phyloP scores from a whole-genome alignment of 2,329 filamentous ascomycete genomes.

The Arachnomyces sp. region DNA sequence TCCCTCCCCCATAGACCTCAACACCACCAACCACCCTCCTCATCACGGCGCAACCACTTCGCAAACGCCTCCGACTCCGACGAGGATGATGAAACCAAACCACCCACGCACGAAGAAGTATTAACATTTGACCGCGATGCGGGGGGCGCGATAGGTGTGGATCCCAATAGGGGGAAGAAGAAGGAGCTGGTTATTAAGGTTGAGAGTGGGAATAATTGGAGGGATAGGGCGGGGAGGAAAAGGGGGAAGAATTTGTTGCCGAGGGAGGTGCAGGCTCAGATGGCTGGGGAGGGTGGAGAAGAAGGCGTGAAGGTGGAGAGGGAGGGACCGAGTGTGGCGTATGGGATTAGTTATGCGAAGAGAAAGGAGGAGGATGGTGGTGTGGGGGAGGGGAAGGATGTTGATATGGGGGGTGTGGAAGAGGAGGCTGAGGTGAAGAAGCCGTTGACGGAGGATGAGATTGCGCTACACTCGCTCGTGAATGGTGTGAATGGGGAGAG shows the following conservation, averaged over 20 bases:
- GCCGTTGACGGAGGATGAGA: slow-evolving; percentile 50
- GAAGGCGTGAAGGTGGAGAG: slow-evolving; percentile 36
- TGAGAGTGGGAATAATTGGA: slow-evolving; percentile 75
- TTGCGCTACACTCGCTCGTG: slow-evolving; percentile 59
- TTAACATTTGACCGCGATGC: slow-evolving; percentile 46
- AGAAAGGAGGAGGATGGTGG: slow-evolving; percentile 15
- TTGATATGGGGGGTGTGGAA: slow-evolving; percentile 6
- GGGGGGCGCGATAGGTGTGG: slow-evolving; percentile 30
- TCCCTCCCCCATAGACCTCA: slow-evolving; percentile 23
- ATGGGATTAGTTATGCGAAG: slow-evolving; percentile 46
- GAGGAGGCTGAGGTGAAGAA: slow-evolving; percentile 18
- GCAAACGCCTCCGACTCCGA: slow-evolving; percentile 54
- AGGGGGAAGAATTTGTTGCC: slow-evolving; percentile 51
- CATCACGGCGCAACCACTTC: slow-evolving; percentile 27
- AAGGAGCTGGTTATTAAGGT: slow-evolving; percentile 65
- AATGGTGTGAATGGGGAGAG: slow-evolving; percentile 28
- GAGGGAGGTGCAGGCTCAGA: slow-evolving; percentile 44
- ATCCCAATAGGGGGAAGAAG: slow-evolving; percentile 33
- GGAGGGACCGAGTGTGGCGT: slow-evolving; percentile 44
- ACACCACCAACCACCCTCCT: slow-evolving; percentile 18
- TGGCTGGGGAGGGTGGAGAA: slow-evolving; percentile 32
- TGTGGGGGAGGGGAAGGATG: slow-evolving; percentile 23
- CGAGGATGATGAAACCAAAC: slow-evolving; percentile 33
- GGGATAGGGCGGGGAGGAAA: slow-evolving; percentile 43
- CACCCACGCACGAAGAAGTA: slow-evolving; percentile 37